Evolutionary conservation across 2,329 filamentous ascomycete genomes (phyloP), one percentile per base, ranked within the genome.

Genomic region (Corniculantispora saksenae): DNA sequence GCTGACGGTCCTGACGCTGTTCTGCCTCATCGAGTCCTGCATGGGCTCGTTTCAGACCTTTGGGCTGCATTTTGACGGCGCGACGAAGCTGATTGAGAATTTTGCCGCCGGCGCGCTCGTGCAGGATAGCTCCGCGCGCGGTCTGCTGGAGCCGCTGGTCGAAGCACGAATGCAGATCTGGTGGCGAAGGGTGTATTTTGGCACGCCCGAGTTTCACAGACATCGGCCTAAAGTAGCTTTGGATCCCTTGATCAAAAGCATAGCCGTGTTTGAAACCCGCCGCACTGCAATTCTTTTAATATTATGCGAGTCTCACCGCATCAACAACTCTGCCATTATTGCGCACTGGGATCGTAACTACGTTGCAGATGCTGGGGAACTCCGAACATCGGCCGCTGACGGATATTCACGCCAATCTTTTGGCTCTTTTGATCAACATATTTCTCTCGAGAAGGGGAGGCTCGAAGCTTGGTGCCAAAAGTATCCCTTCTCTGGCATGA

Each of bases 41-140:
- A 70, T 71, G 69, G 70, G 70, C 1, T 69, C 68, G 15, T 72
- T 72, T n/a, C 51, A 50, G 6, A 66, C 61, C 12, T 72, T 69
- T 48, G 43, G 58, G 2, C 15, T 70, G 3, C 70, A 72, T 40
- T 68, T 66, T 0, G 32, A 56, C 1, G 70, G 2, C 47, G 64
- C 2, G 40, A 64, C 1, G n/a, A 38, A 45, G 19, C 15, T 67
- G 3, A 32, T 67, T n/a, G 21, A 57, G 9, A 45, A 50, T 21
- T 50, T 59, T 35, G 40, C 43, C 1, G 9, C 56, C 17, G n/a
- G 19, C 7, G 25, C 32, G 17, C 57, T 57, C 5, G 27, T 40
- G 21, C 15, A 25, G 32, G 3, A 51, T 9, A 8, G 38, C 6
- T 54, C 19, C 6, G 54, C 58, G 23, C 47, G 21, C 29, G 65